Evolutionary conservation across 257 asterid genomes (phyloP), one percentile per base, ranked within the genome.

Genomic region (Perilla frutescens): DNA sequence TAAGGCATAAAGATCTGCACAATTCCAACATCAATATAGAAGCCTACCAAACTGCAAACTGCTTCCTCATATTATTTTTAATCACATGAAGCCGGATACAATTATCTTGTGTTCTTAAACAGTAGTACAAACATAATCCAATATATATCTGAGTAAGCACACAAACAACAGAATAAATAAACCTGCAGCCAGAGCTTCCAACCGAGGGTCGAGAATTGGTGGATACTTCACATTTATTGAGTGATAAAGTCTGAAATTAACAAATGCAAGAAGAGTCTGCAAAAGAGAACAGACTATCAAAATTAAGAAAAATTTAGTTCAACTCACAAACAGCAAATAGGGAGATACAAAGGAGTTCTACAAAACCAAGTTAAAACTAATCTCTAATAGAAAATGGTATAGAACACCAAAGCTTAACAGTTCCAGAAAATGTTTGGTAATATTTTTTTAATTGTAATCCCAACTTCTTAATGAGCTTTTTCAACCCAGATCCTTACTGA

Each of bases 111-210:
- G 37, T 32, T 51, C 53, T 13, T 9, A 2, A 2, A 57, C 8
- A 9, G 6, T 31, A 13, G 41, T n/a, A 4, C 9, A 47, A 36
- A 69, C 7, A 68, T 14, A 8, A 66, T 9, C 32, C 12, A 15
- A 49, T 6, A 62, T 51, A 63, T 13, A 36, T 12, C 13, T 56
- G 2, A 65, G 32, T 37, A 37, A 48, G 53, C 36, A 34, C 32
- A 41, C 32, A 29, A 56, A 62, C 14, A 41, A 48, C 49, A 50
- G 51, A 57, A 29, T 13, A 68, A 74, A 56, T 66, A 72, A 80
- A 91, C 99, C 98, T 60, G 96, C 96, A 49, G 99, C 96, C 71
- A 90, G 78, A 64, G 96, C 92, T 86, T 92, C 98, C 77, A 95
- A 83, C 29, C 87, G 88, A 53, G 96, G 80, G 79, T 95, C 99